A percentile compares a stretch with the other conserved stretches of the same genome.
Conservation (phyloP, 2,329 filamentous ascomycete genomes). For the Ceratocystis variospora region DNA sequence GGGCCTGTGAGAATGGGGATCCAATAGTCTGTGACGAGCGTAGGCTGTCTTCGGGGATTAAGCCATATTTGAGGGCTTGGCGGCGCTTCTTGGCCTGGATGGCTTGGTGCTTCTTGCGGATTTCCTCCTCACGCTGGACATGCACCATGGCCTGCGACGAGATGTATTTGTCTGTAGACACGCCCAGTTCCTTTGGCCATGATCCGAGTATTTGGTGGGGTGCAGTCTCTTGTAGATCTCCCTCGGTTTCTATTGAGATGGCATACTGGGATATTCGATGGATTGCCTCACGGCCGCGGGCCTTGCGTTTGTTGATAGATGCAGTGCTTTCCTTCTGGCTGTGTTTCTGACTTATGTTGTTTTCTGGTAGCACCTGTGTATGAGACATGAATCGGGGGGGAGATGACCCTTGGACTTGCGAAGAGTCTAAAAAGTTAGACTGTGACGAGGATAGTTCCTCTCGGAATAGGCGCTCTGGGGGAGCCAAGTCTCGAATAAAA, state of each 20-base stretch:
- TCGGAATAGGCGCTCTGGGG: neutral
- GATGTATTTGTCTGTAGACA: conserved; percentile 27
- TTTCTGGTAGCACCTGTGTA: neutral
- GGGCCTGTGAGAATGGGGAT: conserved; percentile 21
- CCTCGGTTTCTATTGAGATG: conserved; percentile 23
- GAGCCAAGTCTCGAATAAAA: neutral
- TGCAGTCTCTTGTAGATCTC: conserved; percentile 22
- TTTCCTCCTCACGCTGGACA: conserved; percentile 8
- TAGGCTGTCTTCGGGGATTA: conserved; percentile 7
- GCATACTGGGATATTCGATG: conserved; percentile 28
- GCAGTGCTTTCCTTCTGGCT: neutral
- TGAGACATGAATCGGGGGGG: neutral
- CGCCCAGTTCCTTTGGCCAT: conserved; percentile 30
- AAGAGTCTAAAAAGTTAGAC: neutral
- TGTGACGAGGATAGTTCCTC: neutral
- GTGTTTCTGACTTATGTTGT: neutral
- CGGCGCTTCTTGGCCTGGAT: conserved; percentile 16
- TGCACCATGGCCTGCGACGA: conserved; percentile 22
- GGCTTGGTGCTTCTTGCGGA: conserved; percentile 15
- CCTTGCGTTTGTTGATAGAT: conserved; percentile 3
- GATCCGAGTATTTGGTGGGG: conserved; percentile 26
- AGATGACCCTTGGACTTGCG: neutral
- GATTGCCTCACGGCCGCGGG: conserved; percentile 23
- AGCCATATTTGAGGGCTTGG: conserved; percentile 14
- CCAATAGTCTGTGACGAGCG: conserved; percentile 9